Base-by-base conservation (phyloP, 306 rosid genomes). In the Acacia acuminata region DNA sequence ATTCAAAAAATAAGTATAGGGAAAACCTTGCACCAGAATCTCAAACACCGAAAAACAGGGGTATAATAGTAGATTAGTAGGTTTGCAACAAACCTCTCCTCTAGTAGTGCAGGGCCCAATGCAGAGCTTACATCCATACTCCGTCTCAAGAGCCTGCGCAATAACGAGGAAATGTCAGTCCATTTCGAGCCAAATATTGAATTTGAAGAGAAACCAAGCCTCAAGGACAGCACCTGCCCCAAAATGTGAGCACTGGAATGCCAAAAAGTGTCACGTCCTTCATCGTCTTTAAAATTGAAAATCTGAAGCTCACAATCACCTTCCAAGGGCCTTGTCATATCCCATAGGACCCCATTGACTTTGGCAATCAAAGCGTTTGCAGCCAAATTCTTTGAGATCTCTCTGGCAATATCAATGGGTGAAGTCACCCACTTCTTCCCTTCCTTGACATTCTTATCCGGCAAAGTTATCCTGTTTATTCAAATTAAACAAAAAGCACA, bases 221-320 rank as follows among this genome's bases (percentile, higher is more conserved):
- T 19, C 27, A 65, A 71, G 68, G 25, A 3, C 22, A 17, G 3
- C 61, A 95, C 98, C 97, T 96, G 91, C 73, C 99, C 98, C 17
- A 96, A 97, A 91, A 96, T 96, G 83, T 96, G 99, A 25, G 99
- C 99, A 48, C 99, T 93, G 34, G 99, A 96, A 84, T 96, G 99
- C 99, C 99, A 96, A 85, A 96, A 93, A 40, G 98, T 96, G 71
- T 96, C 98, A 3, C 99, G 91, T 3, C 99, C 99, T 85, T 91
- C 98, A 25, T 93, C 97, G 24, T 81, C 85, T 0, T 91, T 91
- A 67, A 93, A 96, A 60, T 85, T 93, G 82, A 85, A 93, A 51
- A 96, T 84, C 93, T 89, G 87, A 20, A 95, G 90, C 36, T 84
- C 80, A 78, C 94, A 93, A 77, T 95, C 96, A 2, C 60, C 85